These are phyloP conservation scores for Xylaria longipes DNA, from an alignment of 495 filamentous ascomycete genomes.

Conservation along the genomic window DNA sequence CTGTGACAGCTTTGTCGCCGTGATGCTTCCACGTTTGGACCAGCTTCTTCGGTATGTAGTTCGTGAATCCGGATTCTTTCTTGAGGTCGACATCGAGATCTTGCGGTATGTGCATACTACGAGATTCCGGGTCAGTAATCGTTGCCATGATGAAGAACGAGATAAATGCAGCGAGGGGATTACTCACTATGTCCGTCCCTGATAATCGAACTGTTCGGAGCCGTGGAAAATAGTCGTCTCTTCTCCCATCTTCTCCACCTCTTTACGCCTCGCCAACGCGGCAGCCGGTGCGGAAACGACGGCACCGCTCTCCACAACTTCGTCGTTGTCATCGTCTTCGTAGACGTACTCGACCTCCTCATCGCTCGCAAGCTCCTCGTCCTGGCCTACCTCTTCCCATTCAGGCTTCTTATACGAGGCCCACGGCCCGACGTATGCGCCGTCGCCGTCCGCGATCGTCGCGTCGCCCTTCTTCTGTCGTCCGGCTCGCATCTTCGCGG, in stretches of 20 bases:
- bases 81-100: conserved; percentile 88
- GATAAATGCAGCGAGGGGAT: not conserved
- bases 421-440: conserved; percentile 93
- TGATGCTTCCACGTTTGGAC: conserved; percentile 90
- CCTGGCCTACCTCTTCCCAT: conserved; percentile 65
- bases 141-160: not conserved
- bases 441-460: conserved; percentile 81
- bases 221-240: conserved; percentile 93
- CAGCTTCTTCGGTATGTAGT: conserved; percentile 92
- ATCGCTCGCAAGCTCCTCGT: conserved; percentile 72
- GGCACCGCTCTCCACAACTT: conserved; percentile 61
- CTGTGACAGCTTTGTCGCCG: conserved; percentile 78
- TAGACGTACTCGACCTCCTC: conserved; percentile 81
- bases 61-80: conserved; percentile 83
- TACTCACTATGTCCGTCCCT: conserved; percentile 76
- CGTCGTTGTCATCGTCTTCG: conserved; percentile 55
- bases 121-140: conserved; percentile 3
- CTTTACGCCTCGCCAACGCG: conserved; percentile 61
- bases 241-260: conserved; percentile 63
- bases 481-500: conserved; percentile 67
- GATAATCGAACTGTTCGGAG: conserved; percentile 82
- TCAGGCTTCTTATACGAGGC: conserved; percentile 73
- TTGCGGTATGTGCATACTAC: conserved; percentile 89
- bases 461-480: conserved; percentile 85
- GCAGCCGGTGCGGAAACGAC: conserved; percentile 60